phyloP scores from a whole-genome alignment of 805 yeast genomes.

The Metschnikowia kofuensis region DNA sequence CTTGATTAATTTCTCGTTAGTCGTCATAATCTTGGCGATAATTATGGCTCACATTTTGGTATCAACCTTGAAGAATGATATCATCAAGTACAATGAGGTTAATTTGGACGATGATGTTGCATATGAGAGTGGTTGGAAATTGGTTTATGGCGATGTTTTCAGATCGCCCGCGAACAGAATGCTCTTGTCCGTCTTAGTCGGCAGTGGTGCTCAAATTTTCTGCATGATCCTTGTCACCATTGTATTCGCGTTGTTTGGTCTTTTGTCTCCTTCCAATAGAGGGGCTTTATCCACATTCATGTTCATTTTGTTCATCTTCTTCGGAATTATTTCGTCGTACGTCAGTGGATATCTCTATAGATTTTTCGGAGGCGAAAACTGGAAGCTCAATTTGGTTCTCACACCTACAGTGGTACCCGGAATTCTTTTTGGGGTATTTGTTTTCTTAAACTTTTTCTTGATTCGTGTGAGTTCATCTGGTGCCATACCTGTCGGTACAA shows the following conservation, averaged over 20 bases:
- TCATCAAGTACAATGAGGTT: constrained; percentile 83
- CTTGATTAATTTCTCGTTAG: constrained; percentile 76
- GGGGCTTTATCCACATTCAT: constrained; percentile 90
- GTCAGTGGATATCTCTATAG: constrained; percentile 84
- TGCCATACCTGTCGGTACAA: constrained; percentile 89
- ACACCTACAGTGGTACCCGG: constrained; percentile 91
- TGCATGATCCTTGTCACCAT: constrained; percentile 73
- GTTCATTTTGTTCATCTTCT: constrained; percentile 78
- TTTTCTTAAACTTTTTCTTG: constrained; percentile 78
- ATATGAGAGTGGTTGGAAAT: constrained; percentile 96
- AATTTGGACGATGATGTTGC: constrained; percentile 82
- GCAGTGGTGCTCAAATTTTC: constrained; percentile 83
- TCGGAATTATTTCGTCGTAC: constrained; percentile 81
- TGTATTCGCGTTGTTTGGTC: constrained; percentile 81
- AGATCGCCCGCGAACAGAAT: constrained; percentile 73
- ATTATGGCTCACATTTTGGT: constrained; percentile 76
- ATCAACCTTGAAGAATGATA: constrained; percentile 80
- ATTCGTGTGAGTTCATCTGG: constrained; percentile 81
- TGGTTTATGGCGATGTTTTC: constrained; percentile 93
- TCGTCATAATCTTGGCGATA: constrained; percentile 72
- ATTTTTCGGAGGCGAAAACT: constrained; percentile 85
- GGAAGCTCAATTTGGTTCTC: constrained; percentile 81
- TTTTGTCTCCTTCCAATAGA: constrained; percentile 90
- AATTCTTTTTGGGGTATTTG: constrained; percentile 55
- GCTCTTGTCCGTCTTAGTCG: constrained; percentile 75